These are phyloP conservation scores for Pterulicium gracile DNA, from an alignment of 1,284 basidiomycete genomes.

Conservation along the genomic window DNA sequence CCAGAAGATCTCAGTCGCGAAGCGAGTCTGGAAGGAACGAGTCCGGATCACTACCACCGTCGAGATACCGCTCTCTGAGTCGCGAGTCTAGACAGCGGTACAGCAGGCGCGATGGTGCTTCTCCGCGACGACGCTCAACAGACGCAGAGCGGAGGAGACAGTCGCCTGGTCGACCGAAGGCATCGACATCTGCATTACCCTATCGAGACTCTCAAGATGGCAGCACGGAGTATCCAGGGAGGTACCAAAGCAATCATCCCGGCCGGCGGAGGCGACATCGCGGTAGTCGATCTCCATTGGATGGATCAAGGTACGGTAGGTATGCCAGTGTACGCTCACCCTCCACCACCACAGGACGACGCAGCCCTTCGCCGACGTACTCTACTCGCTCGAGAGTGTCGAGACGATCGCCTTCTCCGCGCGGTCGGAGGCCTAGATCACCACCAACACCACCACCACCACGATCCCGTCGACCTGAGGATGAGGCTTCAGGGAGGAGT, in stretches of 20 bases:
- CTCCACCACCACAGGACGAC: not conserved
- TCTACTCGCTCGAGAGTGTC: not conserved
- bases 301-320: not conserved
- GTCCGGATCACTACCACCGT: not conserved
- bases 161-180: not conserved
- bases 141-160: not conserved
- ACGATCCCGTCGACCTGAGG: not conserved
- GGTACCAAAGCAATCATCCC: not conserved
- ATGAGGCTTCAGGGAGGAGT: no score
- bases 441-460: not conserved
- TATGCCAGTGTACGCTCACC: slow-evolving; percentile 1
- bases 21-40: not conserved
- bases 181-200: not conserved
- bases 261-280: not conserved
- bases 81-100: not conserved
- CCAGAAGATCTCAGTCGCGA: not conserved
- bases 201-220: no score
- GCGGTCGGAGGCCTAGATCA: not conserved
- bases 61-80: not conserved
- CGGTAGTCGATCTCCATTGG: not conserved
- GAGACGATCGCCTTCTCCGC: no score
- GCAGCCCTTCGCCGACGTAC: not conserved
- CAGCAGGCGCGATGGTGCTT: not conserved
- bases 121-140: not conserved
- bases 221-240: no score